phyloP scores from a whole-genome alignment of 176 grass and related monocot genomes.

The Zizania latifolia region DNA sequence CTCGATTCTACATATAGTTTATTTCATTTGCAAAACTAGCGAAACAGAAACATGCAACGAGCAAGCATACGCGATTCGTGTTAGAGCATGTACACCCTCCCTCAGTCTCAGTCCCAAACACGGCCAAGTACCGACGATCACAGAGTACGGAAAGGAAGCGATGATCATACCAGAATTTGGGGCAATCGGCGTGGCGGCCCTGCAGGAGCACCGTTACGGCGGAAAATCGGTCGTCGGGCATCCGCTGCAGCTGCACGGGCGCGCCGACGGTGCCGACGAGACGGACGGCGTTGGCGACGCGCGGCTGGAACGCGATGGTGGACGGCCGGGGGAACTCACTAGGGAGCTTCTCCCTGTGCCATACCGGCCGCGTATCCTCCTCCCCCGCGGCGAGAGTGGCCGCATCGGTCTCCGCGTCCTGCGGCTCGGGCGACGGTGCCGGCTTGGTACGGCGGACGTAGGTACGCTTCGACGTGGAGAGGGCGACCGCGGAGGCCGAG shows the following conservation, averaged over 20 bases:
- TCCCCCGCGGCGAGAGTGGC: not conserved
- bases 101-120: not conserved
- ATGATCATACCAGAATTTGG: constrained; percentile 53
- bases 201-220: constrained; percentile 67
- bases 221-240: constrained; percentile 38
- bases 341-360: constrained; percentile 21
- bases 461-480: constrained; percentile 40
- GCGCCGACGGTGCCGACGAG: constrained; percentile 60
- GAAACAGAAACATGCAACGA: not conserved
- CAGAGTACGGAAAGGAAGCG: not conserved
- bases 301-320: constrained; percentile 71
- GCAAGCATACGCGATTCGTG: not conserved
- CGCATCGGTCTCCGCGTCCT: not conserved
- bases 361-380: not conserved
- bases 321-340: constrained; percentile 35
- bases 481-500: not conserved
- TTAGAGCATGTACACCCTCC: not conserved
- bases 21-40: not conserved
- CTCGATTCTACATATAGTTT: too few species aligned
- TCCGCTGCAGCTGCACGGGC: constrained; percentile 55
- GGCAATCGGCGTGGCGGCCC: constrained; percentile 29
- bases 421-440: not conserved
- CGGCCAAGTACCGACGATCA: not conserved
- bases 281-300: constrained; percentile 52
- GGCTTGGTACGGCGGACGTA: constrained; percentile 22